Base-by-base conservation (phyloP, 106 monocot genomes). In the Apostasia ramifera region DNA sequence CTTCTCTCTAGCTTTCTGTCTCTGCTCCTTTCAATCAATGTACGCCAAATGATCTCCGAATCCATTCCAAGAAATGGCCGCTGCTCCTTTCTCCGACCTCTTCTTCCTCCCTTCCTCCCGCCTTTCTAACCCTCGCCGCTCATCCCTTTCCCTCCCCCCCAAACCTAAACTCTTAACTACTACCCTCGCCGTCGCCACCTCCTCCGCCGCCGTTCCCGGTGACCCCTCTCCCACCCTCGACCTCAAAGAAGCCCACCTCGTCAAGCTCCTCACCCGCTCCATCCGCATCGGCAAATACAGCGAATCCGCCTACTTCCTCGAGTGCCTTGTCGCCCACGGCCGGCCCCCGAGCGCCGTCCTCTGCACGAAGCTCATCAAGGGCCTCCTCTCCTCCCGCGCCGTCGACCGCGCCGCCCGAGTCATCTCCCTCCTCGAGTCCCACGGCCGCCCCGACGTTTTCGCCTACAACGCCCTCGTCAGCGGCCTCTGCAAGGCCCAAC, bases 301-400 rank as follows among this genome's bases (percentile, higher is more conserved):
- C 57, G 86, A 91, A 72, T 81, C 81, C 41, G 79, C 86, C 71
- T 81, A 83, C 66, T 83, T 91, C 74, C 81, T 91, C 5, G 81
- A 86, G 68, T 80, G 78, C 83, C 76, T 83, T 78, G 68, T 79
- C 63, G 26, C 61, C 51, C 61, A 50, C 10, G 90, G 86, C 13
- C 43, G 81, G 79, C 13, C 5, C 38, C 83, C 90, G 0, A 81
- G 80, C 53, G 77, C 79, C 50, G 59, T 86, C 81, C 83, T 81
- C 67, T 91, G 86, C 81, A 86, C 90, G 44, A 91, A 86, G 72
- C 86, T 91, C 76, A 86, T 91, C 74, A 83, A 81, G 44, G 86
- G 73, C 47, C 66, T 91, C 73, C 78, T 73, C 78, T 26, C 12
- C 57, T 48, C 53, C 12, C 5, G 79, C 10, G 47, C 73, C 65